Conservation (phyloP, 2,329 filamentous ascomycete species). For the Xylariaceae sp. region DNA sequence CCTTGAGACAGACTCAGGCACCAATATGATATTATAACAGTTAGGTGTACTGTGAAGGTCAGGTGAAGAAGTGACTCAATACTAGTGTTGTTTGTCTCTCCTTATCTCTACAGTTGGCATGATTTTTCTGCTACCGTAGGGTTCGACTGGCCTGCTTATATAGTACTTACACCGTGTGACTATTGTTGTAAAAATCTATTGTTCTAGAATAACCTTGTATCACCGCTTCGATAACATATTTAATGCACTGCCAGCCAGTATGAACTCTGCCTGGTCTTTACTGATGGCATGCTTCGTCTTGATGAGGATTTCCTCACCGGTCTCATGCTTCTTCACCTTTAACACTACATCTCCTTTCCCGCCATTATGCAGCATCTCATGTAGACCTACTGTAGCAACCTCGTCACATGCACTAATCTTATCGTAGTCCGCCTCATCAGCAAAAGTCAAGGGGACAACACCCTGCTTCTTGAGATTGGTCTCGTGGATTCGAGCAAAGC, state of each 20-base stretch:
- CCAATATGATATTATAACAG: too few species aligned
- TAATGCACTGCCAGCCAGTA: constrained; percentile 89
- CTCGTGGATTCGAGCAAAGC: constrained; percentile 90
- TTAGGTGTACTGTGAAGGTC: too few species aligned
- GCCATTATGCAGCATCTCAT: constrained; percentile 76
- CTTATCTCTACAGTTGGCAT: too few species aligned
- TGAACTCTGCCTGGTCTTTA: constrained; percentile 87
- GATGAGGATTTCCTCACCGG: constrained; percentile 68
- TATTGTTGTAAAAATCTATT: background rate
- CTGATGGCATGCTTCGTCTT: constrained; percentile 86
- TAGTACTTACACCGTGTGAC: background rate
- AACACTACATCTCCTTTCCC: constrained; percentile 79
- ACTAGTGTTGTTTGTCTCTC: too few species aligned
- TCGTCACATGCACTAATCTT: constrained; percentile 79
- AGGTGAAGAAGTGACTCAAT: too few species aligned
- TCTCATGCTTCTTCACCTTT: constrained; percentile 60
- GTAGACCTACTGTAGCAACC: constrained; percentile 79
- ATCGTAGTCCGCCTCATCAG: constrained; percentile 85
- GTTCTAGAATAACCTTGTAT: background rate
- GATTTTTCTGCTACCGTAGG: too few species aligned
- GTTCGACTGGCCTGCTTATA: too few species aligned
- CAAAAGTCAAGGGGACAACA: constrained; percentile 91
- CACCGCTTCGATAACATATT: constrained; percentile 76
- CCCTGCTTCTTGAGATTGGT: constrained; percentile 98
- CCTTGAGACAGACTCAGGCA: too few species aligned